Evolutionary conservation across 2,329 filamentous ascomycete species (phyloP).

Genomic region (Apiospora kogelbergensis): DNA sequence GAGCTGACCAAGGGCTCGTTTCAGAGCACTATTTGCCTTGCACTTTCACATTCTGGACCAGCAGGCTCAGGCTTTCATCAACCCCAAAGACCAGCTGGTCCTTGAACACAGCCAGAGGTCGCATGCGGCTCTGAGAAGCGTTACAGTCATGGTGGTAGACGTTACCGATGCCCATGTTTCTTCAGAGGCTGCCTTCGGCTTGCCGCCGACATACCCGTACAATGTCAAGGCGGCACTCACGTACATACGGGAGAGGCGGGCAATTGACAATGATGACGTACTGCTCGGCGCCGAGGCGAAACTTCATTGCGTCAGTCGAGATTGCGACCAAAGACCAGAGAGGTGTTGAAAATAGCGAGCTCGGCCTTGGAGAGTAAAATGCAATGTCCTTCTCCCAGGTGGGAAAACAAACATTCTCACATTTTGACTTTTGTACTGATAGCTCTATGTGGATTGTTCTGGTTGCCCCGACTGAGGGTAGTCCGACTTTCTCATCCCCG

Average conservation of each 20-base stretch:
- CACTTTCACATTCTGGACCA: background rate
- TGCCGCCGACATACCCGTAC: background rate
- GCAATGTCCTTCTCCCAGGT: too few relatives aligned
- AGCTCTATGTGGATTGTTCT: too few relatives aligned
- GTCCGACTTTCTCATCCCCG: too few relatives aligned
- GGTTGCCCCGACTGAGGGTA: too few relatives aligned
- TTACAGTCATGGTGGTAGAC: background rate
- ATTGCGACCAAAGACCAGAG: too few relatives aligned
- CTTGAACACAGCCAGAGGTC: background rate
- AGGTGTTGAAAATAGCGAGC: too few relatives aligned
- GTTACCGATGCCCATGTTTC: background rate
- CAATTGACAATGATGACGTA: background rate
- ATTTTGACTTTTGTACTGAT: too few relatives aligned
- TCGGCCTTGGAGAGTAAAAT: too few relatives aligned
- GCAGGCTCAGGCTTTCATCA: too few relatives aligned
- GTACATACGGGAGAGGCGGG: background rate
- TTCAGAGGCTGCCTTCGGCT: background rate
- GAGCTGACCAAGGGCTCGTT: background rate
- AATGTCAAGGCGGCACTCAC: background rate
- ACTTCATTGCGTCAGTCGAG: too few relatives aligned
- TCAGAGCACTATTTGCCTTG: background rate
- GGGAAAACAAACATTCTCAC: too few relatives aligned
- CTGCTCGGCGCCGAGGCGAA: background rate
- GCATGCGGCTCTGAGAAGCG: background rate
- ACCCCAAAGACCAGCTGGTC: background rate